Evolutionary conservation across 1,139 yeast genomes (phyloP).

Genomic region (Fermentozyma sake): DNA sequence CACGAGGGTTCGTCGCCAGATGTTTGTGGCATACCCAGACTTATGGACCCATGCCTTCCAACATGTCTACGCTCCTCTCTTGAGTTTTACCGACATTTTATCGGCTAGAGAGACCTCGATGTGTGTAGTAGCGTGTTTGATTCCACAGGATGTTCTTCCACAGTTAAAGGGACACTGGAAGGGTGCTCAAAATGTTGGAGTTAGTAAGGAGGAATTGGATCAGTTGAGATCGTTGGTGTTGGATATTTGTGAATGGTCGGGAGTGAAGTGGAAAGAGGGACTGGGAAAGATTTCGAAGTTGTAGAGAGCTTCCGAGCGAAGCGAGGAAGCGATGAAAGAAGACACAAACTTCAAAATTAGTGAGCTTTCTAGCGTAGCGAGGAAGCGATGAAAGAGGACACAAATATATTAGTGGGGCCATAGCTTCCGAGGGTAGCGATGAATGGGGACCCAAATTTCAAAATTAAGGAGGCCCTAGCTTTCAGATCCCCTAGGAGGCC

Average conservation of each 20-base stretch:
- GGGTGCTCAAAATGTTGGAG: constrained; percentile 83
- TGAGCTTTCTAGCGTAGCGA: too few species aligned
- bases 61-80: constrained; percentile 73
- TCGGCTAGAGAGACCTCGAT: constrained; percentile 69
- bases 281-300: too few species aligned
- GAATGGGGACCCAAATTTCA: too few species aligned
- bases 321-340: too few species aligned
- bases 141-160: constrained; percentile 94
- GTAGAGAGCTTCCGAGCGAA: too few species aligned
- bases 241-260: constrained; percentile 67
- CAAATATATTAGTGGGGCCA: too few species aligned
- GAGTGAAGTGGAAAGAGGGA: constrained; percentile 49
- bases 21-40: constrained; percentile 78
- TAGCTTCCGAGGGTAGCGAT: too few species aligned
- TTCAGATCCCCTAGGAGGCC: too few species aligned
- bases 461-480: too few species aligned
- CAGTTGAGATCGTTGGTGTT: constrained; percentile 61
- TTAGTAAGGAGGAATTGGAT: constrained; percentile 57
- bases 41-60: constrained; percentile 70
- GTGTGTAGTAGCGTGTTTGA: constrained; percentile 72
- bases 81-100: constrained; percentile 63
- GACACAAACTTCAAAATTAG: too few species aligned
- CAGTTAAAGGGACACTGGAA: constrained; percentile 85
- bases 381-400: too few species aligned
- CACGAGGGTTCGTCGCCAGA: constrained; percentile 59